phyloP scores from a whole-genome alignment of 441 rosid genomes.

The Arabidopsis hybrid region DNA sequence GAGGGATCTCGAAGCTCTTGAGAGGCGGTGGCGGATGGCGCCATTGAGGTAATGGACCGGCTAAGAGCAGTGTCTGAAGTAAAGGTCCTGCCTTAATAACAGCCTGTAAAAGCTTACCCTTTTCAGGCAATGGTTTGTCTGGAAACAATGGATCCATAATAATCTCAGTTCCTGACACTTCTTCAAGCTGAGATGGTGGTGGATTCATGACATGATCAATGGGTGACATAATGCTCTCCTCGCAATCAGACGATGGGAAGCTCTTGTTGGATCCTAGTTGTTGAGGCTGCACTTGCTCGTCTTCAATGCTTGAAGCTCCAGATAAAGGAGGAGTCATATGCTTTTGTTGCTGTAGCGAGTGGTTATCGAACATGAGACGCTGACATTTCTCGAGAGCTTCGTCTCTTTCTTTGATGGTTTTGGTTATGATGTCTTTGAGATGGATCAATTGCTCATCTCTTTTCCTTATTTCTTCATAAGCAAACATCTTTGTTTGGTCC shows the following conservation, averaged over 20 bases:
- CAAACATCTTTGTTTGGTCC: constrained; percentile 60
- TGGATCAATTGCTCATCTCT: constrained; percentile 62
- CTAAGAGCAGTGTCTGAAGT: constrained; percentile 81
- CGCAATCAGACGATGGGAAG: constrained; percentile 80
- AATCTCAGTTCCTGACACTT: constrained; percentile 30
- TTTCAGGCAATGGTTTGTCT: constrained; percentile 76
- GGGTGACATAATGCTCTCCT: constrained; percentile 90
- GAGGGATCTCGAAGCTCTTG: constrained; percentile 85
- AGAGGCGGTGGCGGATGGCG: constrained; percentile 85
- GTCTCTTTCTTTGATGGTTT: constrained; percentile 62
- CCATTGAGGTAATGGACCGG: constrained; percentile 95
- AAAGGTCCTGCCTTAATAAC: constrained; percentile 94
- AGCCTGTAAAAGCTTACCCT: constrained; percentile 88
- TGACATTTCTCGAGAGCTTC: constrained; percentile 61
- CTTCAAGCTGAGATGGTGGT: constrained; percentile 46
- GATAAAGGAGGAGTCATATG: constrained; percentile 43
- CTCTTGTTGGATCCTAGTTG: constrained; percentile 58
- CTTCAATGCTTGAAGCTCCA: constrained; percentile 70
- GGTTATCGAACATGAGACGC: constrained; percentile 52
- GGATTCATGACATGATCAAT: constrained; percentile 31
- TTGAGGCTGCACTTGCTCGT: constrained; percentile 47
- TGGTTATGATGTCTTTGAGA: constrained; percentile 54
- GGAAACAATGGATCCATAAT: constrained; percentile 41
- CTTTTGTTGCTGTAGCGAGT: constrained; percentile 47
- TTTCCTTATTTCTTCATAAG: constrained; percentile 63